Conservation (phyloP, 2,329 filamentous ascomycete genomes). For the Curvularia hawaiiensis region DNA sequence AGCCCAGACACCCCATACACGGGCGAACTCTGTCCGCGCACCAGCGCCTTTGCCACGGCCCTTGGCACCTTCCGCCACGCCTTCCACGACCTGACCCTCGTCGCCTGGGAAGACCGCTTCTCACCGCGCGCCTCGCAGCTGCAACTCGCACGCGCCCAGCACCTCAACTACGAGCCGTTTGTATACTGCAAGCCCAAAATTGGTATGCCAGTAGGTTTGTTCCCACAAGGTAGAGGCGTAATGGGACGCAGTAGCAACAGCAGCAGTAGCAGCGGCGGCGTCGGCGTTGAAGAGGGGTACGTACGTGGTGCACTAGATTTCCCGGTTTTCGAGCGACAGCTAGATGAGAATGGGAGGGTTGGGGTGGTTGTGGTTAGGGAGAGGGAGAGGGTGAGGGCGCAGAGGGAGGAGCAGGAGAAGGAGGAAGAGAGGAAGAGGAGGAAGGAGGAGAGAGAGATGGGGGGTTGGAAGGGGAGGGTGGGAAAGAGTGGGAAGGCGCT, state of each 20-base stretch:
- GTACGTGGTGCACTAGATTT: constrained; percentile 14
- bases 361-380: background rate
- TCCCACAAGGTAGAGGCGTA: constrained; percentile 6
- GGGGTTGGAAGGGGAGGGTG: no score
- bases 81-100: constrained; percentile 49
- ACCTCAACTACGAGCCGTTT: constrained; percentile 33
- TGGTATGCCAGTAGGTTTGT: constrained; percentile 22
- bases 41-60: constrained; percentile 41
- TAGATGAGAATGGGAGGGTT: background rate
- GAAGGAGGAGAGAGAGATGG: background rate
- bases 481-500: background rate
- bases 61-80: constrained; percentile 45
- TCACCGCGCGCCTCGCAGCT: constrained; percentile 18
- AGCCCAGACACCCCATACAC: constrained; percentile 15
- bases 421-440: background rate
- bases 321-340: background rate
- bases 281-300: no score
- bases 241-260: background rate
- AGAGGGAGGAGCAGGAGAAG: background rate
- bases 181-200: constrained; percentile 28
- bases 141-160: constrained; percentile 27
- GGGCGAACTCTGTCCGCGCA: constrained; percentile 31
- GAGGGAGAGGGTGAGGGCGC: background rate
- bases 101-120: constrained; percentile 51
- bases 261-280: no score